Conservation (phyloP, 257 asterid genomes). For the Lantana camara region DNA sequence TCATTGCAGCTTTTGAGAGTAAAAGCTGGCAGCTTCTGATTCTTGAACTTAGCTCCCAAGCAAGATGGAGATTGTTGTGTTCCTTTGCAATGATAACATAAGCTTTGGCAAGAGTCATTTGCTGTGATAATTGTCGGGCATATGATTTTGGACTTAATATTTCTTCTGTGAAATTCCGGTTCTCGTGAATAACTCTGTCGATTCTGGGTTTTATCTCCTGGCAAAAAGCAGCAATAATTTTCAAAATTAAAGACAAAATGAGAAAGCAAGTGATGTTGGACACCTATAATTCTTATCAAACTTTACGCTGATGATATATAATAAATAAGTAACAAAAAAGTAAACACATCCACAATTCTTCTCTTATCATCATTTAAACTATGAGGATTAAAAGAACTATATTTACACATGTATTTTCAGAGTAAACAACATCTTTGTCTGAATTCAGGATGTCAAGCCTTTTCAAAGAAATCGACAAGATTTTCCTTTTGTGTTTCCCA, state of each 20-base stretch:
- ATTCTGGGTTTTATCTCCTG: slow-evolving; percentile 62
- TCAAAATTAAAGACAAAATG: neutral
- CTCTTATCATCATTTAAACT: too few relatives aligned
- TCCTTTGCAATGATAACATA: slow-evolving; percentile 82
- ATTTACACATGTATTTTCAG: neutral
- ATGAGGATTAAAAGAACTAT: neutral
- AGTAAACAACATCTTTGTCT: neutral
- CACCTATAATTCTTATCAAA: slow-evolving; percentile 6
- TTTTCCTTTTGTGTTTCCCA: too few relatives aligned
- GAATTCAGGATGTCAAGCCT: neutral
- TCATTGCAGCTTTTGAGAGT: slow-evolving; percentile 86
- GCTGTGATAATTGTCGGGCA: slow-evolving; percentile 85
- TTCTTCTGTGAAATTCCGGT: slow-evolving; percentile 61
- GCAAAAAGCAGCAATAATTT: slow-evolving; percentile 23
- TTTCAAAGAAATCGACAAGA: neutral
- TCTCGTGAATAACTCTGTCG: slow-evolving; percentile 46
- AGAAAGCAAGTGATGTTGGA: neutral
- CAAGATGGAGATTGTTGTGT: slow-evolving; percentile 82
- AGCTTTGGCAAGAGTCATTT: slow-evolving; percentile 90
- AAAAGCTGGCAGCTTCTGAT: slow-evolving; percentile 74
- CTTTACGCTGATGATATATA: neutral
- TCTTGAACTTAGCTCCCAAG: slow-evolving; percentile 81
- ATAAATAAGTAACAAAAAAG: neutral
- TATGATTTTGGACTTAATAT: slow-evolving; percentile 63
- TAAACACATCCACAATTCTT: neutral